Base-by-base conservation (phyloP, 805 yeast species). In the Candida tammaniensis region DNA sequence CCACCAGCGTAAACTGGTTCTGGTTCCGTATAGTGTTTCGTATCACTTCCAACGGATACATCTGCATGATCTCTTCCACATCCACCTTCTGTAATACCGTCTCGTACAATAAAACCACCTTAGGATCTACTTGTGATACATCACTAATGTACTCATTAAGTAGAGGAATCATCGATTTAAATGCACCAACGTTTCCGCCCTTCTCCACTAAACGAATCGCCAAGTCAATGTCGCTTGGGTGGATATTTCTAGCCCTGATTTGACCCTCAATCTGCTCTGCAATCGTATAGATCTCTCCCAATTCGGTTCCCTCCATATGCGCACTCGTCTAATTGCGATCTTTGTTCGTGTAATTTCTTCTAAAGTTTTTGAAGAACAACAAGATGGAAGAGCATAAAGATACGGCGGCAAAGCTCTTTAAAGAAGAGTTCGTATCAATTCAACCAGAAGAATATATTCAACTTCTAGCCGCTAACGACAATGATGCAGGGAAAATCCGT, bases 141-240 rank as follows among this genome's bases (percentile, higher is more conserved):
- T 78, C 78, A 0, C 95, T 94, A 14, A 55, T 54, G 49, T 72
- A 80, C 39, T 83, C 88, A 2, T 78, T 74, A n/a, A n/a, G n/a
- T n/a, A n/a, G n/a, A n/a, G n/a, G n/a, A n/a, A n/a, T n/a, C n/a
- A n/a, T n/a, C n/a, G n/a, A n/a, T n/a, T n/a, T n/a, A n/a, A n/a
- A n/a, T n/a, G n/a, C n/a, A n/a, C n/a, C n/a, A n/a, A n/a, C n/a
- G n/a, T n/a, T n/a, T n/a, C n/a, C n/a, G n/a, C n/a, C n/a, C n/a
- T n/a, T n/a, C n/a, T n/a, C n/a, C n/a, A n/a, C n/a, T n/a, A n/a
- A n/a, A n/a, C n/a, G n/a, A n/a, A n/a, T n/a, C n/a, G n/a, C n/a
- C n/a, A n/a, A n/a, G n/a, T n/a, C n/a, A n/a, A n/a, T n/a, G n/a
- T n/a, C n/a, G n/a, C n/a, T n/a, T n/a, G n/a, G n/a, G n/a, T n/a